Base-by-base conservation (phyloP, 169 alveolate species). In the Eimeria zaria region DNA sequence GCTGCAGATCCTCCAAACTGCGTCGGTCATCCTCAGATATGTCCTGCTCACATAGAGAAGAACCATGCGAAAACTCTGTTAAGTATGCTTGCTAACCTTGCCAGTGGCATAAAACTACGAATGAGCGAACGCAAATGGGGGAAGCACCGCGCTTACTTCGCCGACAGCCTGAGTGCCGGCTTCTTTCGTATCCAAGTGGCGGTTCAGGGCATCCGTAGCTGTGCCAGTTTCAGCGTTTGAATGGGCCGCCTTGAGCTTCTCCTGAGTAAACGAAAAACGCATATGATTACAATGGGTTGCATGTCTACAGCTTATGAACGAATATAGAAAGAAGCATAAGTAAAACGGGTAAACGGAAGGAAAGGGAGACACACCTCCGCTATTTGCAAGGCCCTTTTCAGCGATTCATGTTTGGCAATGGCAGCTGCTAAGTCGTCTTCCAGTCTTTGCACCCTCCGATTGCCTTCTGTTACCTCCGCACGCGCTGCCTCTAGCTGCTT, bases 401-500 rank as follows among this genome's bases (percentile, higher is more conserved):
- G 14, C 20, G 91, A 33, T 53, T 84, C 91, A 4, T 36, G 91
- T 44, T 84, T 60, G 27, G 91, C 53, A 12, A 16, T 2, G 55
- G 91, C 91, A 84, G 91, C 78, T 39, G 76, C 76, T 14, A 84
- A 36, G 76, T 84, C 91, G 18, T 51, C 48, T 24, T 55, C 76
- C 55, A 84, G 91, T 33, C 58, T 84, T 39, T 84, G 91, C 33
- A 53, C 91, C 76, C 55, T 53, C 78, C 91, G 91, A 53, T 84
- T 53, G 76, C 91, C 76, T 58, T 84, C 91, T 53, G 91, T 78
- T 33, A 44, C 91, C 76, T 84, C 91, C 1, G 91, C 91, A 22
- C 91, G 91, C 27, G 91, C 91, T 39, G 91, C 91, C 78, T 84
- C 91, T 44, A 84, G 91, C 36, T 84, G 91, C 60, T 84, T 84